Evolutionary conservation across 2,329 filamentous ascomycete genomes (phyloP).

Genomic region (Nakataea oryzae): DNA sequence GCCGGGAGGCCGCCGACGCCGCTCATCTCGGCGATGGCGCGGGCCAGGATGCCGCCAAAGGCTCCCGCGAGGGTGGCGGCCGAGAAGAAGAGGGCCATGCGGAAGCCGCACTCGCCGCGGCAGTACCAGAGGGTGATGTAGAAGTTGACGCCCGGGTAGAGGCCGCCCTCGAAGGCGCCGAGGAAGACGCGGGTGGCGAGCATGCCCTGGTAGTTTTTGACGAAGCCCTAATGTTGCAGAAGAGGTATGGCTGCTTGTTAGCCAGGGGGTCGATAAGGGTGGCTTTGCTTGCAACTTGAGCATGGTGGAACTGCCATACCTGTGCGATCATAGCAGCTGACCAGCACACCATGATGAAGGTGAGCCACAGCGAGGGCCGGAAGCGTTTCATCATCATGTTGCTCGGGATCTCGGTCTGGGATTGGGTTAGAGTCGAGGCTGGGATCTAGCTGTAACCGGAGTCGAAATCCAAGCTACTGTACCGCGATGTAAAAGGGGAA

Average conservation of each 20-base stretch:
- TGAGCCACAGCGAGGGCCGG: conserved; percentile 50
- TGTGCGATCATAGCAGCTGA: conserved; percentile 31
- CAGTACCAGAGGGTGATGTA: conserved; percentile 8
- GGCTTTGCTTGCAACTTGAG: too few relatives aligned
- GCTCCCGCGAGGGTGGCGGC: conserved; percentile 8
- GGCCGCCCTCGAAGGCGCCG: conserved; percentile 63
- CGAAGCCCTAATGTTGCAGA: too few relatives aligned
- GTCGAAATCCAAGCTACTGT: too few relatives aligned
- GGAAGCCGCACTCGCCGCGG: conserved; percentile 8
- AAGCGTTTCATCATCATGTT: conserved; percentile 54
- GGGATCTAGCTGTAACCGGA: conserved; percentile 32
- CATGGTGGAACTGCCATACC: too few relatives aligned
- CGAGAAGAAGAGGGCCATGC: conserved; percentile 8
- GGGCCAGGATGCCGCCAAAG: conserved; percentile 9
- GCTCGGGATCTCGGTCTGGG: conserved; percentile 53
- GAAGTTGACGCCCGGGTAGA: conserved; percentile 51
- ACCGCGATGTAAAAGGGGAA: conserved; percentile 52
- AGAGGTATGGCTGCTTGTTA: too few relatives aligned
- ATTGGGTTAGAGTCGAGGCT: conserved; percentile 16
- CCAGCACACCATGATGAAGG: conserved; percentile 19
- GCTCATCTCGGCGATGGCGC: conserved; percentile 8
- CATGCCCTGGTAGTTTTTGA: conserved; percentile 66
- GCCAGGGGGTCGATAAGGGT: too few relatives aligned
- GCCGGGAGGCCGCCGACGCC: conserved; percentile 26
- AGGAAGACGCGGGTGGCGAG: conserved; percentile 43